A percentile compares a stretch with the other conserved stretches of the same genome.
Conservation (phyloP, 345 rosid species). For the Gossypium anomalum region DNA sequence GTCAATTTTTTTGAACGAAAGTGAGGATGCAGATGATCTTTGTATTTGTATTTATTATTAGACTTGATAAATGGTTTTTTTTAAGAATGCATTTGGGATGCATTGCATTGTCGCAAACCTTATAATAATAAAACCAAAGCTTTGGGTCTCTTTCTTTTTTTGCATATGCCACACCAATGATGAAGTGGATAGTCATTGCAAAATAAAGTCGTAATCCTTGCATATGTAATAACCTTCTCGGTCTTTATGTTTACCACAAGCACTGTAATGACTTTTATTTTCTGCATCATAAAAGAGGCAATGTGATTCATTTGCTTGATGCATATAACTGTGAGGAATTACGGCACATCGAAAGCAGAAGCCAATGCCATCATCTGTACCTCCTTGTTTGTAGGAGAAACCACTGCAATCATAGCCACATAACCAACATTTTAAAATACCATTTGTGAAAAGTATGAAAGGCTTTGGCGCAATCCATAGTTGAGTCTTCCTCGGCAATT, state of each 20-base stretch:
- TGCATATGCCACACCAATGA: slow-evolving; percentile 16
- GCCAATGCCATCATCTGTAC: background rate
- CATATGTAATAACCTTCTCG: background rate
- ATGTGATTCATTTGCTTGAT: no score
- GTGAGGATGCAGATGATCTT: background rate
- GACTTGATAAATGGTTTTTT: background rate
- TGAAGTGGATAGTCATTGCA: slow-evolving; percentile 6
- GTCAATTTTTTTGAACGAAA: background rate
- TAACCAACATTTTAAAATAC: background rate
- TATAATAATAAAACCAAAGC: slow-evolving; percentile 14
- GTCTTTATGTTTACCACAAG: background rate
- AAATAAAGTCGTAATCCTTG: slow-evolving; percentile 11
- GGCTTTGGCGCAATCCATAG: background rate
- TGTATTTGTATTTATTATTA: background rate
- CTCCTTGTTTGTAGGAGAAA: background rate
- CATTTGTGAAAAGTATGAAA: background rate
- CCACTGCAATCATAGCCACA: slow-evolving; percentile 4
- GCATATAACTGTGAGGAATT: background rate
- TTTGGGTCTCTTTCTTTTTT: slow-evolving; percentile 18
- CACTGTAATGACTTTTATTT: background rate
- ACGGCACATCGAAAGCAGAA: background rate
- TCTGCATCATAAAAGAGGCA: no score
- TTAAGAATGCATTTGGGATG: background rate
- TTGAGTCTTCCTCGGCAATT: slow-evolving; percentile 10
- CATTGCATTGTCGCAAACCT: background rate